A percentile compares a stretch with the other conserved stretches of the same genome.
Evolutionary conservation across 192 early-diverging fungal genomes (phyloP).

Genomic region (Oehlia diaphana): DNA sequence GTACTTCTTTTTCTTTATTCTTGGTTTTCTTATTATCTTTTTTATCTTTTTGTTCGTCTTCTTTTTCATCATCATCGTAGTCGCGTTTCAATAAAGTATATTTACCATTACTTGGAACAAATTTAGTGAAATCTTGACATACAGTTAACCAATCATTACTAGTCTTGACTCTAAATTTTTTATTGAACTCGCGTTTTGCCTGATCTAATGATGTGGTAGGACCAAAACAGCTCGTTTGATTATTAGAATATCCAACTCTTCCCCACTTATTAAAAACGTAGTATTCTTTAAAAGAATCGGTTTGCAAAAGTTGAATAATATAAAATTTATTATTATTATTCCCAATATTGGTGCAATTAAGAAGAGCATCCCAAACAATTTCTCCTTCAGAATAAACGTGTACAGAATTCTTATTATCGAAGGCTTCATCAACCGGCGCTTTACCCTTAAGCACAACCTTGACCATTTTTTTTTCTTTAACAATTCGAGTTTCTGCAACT

Average conservation of each 20-base stretch:
- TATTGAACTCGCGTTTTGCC: conserved; percentile 55
- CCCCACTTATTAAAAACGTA: conserved; percentile 78
- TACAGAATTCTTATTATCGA: neutral
- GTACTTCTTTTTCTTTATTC: conserved; percentile 30
- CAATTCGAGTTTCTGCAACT: conserved; percentile 22
- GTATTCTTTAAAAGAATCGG: conserved; percentile 15
- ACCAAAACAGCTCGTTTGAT: conserved; percentile 44
- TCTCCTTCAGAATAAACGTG: conserved; percentile 38
- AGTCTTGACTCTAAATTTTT: conserved; percentile 70
- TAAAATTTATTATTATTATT: conserved; percentile 79
- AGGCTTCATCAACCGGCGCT: conserved; percentile 36
- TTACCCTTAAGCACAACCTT: conserved; percentile 29
- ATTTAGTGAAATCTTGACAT: conserved; percentile 1
- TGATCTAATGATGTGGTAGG: conserved; percentile 29
- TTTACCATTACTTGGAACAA: conserved; percentile 31
- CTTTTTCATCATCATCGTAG: conserved; percentile 51
- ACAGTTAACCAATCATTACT: conserved; percentile 61
- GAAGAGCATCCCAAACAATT: conserved; percentile 54
- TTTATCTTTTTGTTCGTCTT: neutral
- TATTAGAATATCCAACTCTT: conserved; percentile 57
- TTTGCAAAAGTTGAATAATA: conserved; percentile 59
- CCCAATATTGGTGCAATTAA: conserved; percentile 71
- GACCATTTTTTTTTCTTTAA: conserved; percentile 30
- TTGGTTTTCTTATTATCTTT: too few relatives aligned
- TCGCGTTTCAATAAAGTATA: conserved; percentile 70